Conservation (phyloP, 768 basidiomycete genomes). For the Scleroderma bovista region DNA sequence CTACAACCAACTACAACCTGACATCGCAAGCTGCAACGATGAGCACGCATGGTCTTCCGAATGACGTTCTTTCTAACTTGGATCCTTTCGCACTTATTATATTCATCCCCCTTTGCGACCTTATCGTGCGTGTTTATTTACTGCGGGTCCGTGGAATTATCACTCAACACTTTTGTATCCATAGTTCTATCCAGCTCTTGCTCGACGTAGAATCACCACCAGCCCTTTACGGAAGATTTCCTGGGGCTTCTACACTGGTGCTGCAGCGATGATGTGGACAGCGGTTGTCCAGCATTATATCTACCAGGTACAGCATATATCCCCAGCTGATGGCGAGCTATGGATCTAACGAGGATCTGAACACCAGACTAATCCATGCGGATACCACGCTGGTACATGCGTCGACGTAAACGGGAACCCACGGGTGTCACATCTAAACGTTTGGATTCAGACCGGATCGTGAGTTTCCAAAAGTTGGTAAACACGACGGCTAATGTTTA, state of each 20-base stretch:
- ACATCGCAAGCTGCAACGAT: constrained; percentile 77
- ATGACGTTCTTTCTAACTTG: constrained; percentile 73
- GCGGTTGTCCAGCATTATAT: constrained; percentile 69
- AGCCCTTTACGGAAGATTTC: constrained; percentile 55
- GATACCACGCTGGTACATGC: constrained; percentile 50
- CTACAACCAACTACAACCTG: constrained; percentile 75
- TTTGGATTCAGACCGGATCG: constrained; percentile 75
- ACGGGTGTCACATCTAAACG: constrained; percentile 62
- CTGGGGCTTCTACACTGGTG: constrained; percentile 50
- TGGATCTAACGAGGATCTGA: neutral
- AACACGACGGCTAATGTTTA: neutral
- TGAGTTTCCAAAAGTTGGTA: constrained; percentile 26
- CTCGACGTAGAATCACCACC: constrained; percentile 48
- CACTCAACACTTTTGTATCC: neutral
- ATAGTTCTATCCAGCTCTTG: constrained; percentile 54
- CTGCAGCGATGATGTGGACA: constrained; percentile 64
- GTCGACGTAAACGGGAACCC: constrained; percentile 40
- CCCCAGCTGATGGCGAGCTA: neutral
- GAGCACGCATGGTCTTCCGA: constrained; percentile 63
- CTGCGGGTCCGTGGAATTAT: neutral
- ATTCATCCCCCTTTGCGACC: constrained; percentile 64
- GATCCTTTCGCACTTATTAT: constrained; percentile 75
- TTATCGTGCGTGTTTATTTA: constrained; percentile 33
- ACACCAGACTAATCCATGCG: constrained; percentile 42
- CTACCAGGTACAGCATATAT: constrained; percentile 40